Evolutionary conservation across 345 rosid genomes (phyloP).

Genomic region (Adansonia digitata): DNA sequence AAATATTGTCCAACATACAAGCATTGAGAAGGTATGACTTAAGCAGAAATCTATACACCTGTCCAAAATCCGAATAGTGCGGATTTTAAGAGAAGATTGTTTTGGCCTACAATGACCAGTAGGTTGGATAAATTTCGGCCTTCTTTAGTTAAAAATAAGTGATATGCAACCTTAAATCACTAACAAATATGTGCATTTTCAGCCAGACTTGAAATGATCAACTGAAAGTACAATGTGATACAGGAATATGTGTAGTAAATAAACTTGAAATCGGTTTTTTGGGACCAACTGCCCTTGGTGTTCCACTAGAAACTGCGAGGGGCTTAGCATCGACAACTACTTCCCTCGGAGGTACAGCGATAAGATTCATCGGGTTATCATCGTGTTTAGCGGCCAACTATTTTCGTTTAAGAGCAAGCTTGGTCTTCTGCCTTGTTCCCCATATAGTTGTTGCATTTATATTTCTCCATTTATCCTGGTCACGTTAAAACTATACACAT

Average conservation of each 20-base stretch:
- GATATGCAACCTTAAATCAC: not conserved
- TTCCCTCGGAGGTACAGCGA: slow-evolving; percentile 38
- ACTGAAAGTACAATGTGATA: slow-evolving; percentile 10
- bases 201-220: not conserved
- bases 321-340: slow-evolving; percentile 52
- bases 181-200: not conserved
- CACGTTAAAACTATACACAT: slow-evolving; percentile 14
- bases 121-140: not conserved
- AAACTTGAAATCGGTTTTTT: slow-evolving; percentile 60
- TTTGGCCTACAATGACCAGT: not conserved
- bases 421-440: slow-evolving; percentile 88
- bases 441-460: slow-evolving; percentile 93
- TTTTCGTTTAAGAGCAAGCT: slow-evolving; percentile 64
- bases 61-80: not conserved
- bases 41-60: slow-evolving; percentile 3
- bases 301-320: slow-evolving; percentile 41
- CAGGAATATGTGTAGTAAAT: slow-evolving; percentile 9
- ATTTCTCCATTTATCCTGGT: slow-evolving; percentile 98
- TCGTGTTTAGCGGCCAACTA: slow-evolving; percentile 43
- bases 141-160: not conserved
- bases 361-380: slow-evolving; percentile 31
- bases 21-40: slow-evolving; percentile 13
- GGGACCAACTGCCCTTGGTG: slow-evolving; percentile 33
- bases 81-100: slow-evolving; percentile 7
- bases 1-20: slow-evolving; percentile 73